A percentile compares a stretch with the other conserved stretches of the same genome.
phyloP scores from a whole-genome alignment of 148 eudicot genomes.

The Rhododendron williamsianum region DNA sequence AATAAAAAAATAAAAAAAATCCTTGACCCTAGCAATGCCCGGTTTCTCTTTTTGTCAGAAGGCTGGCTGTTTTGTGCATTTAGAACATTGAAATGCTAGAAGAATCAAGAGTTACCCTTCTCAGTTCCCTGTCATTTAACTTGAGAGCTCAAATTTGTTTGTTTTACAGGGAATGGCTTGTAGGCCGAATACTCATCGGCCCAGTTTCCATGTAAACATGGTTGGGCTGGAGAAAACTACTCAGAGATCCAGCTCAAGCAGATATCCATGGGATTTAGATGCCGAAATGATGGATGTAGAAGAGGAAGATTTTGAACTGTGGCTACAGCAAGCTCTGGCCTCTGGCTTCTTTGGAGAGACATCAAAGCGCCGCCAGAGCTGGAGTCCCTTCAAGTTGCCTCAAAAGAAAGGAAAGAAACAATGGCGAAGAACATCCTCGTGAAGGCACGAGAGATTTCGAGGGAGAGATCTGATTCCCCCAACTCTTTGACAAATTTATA shows the following conservation, averaged over 20 bases:
- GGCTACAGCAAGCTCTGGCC: conserved; percentile 95
- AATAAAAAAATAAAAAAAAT: neutral
- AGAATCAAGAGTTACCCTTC: neutral
- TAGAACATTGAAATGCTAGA: neutral
- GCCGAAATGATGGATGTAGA: conserved; percentile 76
- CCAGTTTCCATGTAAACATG: conserved; percentile 98
- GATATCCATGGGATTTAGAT: conserved; percentile 91
- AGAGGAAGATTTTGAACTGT: conserved; percentile 85
- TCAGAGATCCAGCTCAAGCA: conserved; percentile 74
- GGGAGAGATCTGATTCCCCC: neutral
- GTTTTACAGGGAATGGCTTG: conserved; percentile 86
- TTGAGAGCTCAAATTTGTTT: neutral
- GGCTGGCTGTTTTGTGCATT: neutral
- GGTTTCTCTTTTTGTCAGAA: neutral
- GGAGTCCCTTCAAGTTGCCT: conserved; percentile 88
- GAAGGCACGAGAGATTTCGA: neutral
- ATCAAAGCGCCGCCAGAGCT: conserved; percentile 80
- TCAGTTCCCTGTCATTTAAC: neutral
- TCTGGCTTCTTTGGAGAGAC: conserved; percentile 89
- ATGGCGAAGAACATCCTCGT: conserved; percentile 68
- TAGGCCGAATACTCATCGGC: conserved; percentile 91
- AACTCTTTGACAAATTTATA: neutral
- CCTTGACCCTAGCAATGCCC: neutral
- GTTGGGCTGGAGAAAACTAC: conserved; percentile 79
- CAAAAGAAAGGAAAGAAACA: conserved; percentile 71